Conservation (phyloP, 352 stramenopile genomes). For the Phytophthora litchii region DNA sequence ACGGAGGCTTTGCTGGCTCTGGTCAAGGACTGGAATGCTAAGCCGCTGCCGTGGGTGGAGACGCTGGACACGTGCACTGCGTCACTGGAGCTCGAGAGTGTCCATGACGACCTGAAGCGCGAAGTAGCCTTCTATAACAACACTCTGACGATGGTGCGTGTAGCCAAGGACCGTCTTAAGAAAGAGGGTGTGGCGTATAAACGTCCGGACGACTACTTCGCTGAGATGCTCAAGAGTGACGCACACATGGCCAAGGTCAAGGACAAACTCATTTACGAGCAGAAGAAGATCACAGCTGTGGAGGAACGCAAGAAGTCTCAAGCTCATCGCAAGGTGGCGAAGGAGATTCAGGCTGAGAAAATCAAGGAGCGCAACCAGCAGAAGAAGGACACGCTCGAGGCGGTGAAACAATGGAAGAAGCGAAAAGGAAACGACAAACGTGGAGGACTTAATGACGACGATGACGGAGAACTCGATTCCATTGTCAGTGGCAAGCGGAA, state of each 20-base stretch:
- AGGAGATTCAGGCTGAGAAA: constrained; percentile 93
- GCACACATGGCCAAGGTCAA: constrained; percentile 96
- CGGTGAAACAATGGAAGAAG: constrained; percentile 91
- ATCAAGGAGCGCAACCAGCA: constrained; percentile 79
- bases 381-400: constrained; percentile 90
- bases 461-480: constrained; percentile 68
- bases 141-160: constrained; percentile 66
- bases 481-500: constrained; percentile 70
- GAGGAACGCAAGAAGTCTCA: constrained; percentile 97
- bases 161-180: constrained; percentile 75
- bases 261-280: constrained; percentile 99
- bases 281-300: constrained; percentile 99
- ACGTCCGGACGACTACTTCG: constrained; percentile 97
- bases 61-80: constrained; percentile 75
- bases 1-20: constrained; percentile 67
- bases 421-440: constrained; percentile 77
- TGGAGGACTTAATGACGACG: constrained; percentile 56
- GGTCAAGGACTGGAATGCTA: constrained; percentile 60
- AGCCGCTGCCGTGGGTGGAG: constrained; percentile 75
- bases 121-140: constrained; percentile 98
- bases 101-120: constrained; percentile 89
- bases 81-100: constrained; percentile 69
- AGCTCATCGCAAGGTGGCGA: constrained; percentile 96
- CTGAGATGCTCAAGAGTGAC: constrained; percentile 99
- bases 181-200: constrained; percentile 90